Conservation (phyloP, 208 protist species). For the Acanthamoeba royreba region DNA sequence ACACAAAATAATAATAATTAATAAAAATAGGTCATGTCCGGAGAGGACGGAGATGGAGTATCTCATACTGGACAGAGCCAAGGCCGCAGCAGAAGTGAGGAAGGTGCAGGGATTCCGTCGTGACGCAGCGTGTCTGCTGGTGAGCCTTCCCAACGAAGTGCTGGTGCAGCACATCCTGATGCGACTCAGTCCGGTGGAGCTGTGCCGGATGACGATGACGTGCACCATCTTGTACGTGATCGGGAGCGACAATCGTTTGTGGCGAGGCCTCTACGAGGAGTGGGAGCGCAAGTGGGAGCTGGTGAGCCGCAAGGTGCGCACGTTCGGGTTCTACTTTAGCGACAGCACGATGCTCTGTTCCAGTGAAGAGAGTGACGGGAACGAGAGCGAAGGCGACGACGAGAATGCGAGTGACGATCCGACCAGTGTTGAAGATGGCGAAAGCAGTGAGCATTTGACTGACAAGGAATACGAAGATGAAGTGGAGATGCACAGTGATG, state of each 20-base stretch:
- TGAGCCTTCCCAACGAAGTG: not conserved
- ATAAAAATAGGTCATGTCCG: not conserved
- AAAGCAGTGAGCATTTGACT: no score
- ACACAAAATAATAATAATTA: not conserved
- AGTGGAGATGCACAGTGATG: no score
- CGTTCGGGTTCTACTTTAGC: not conserved
- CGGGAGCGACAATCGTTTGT: not conserved
- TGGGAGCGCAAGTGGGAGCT: not conserved
- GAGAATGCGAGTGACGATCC: no score
- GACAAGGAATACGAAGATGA: not conserved
- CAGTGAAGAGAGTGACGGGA: no score
- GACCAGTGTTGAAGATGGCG: not conserved
- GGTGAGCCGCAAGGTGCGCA: not conserved
- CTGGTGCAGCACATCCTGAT: not conserved
- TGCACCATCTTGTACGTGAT: not conserved
- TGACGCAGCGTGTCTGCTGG: not conserved
- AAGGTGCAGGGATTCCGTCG: not conserved
- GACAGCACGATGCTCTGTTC: not conserved
- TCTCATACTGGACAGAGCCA: not conserved
- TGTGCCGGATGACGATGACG: not conserved
- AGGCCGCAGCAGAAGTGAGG: not conserved
- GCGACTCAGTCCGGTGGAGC: not conserved
- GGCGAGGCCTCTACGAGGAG: not conserved
- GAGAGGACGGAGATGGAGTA: not conserved
- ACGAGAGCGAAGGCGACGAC: not conserved